phyloP scores from a whole-genome alignment of 1,284 basidiomycete genomes.

The Singerocomus rubriflavus region DNA sequence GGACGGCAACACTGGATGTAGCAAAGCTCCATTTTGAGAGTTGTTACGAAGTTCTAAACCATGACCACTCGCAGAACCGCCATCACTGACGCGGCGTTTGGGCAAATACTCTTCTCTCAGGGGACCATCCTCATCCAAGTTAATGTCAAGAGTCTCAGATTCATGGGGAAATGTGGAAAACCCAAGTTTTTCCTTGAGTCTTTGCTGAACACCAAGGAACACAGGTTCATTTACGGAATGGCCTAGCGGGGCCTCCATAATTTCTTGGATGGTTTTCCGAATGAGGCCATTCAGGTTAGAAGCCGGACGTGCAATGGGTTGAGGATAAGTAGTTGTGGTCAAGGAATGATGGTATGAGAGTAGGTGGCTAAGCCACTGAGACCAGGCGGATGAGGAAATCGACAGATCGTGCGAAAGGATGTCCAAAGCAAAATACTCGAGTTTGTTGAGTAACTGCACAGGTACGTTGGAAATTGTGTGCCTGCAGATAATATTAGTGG shows the following conservation, averaged over 20 bases:
- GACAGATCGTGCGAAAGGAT: constrained; percentile 68
- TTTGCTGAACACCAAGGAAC: constrained; percentile 66
- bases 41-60: constrained; percentile 1
- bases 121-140: constrained; percentile 78
- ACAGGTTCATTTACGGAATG: constrained; percentile 51
- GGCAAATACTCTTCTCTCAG: constrained; percentile 77
- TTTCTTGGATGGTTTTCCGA: constrained; percentile 65
- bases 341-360: constrained; percentile 61
- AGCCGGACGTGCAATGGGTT: constrained; percentile 77
- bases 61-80: constrained; percentile 6
- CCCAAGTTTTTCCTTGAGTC: constrained; percentile 49
- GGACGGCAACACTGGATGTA: constrained; percentile 18
- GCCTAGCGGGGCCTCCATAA: constrained; percentile 47
- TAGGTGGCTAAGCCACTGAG: constrained; percentile 63
- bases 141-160: constrained; percentile 58
- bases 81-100: constrained; percentile 47
- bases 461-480: constrained; percentile 75
- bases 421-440: constrained; percentile 68
- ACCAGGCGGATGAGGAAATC: constrained; percentile 60
- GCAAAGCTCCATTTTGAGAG: background rate
- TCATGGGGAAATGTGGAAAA: constrained; percentile 38
- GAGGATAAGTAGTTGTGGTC: constrained; percentile 54
- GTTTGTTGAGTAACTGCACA: constrained; percentile 60
- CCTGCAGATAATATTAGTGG: constrained; percentile 40
- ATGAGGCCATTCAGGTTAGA: constrained; percentile 64